Percentiles rank a stretch among this genome's conserved stretches.
Evolutionary conservation across 1,284 basidiomycete species (phyloP).

Genomic region (Cutaneotrichosporon cyanovorans): DNA sequence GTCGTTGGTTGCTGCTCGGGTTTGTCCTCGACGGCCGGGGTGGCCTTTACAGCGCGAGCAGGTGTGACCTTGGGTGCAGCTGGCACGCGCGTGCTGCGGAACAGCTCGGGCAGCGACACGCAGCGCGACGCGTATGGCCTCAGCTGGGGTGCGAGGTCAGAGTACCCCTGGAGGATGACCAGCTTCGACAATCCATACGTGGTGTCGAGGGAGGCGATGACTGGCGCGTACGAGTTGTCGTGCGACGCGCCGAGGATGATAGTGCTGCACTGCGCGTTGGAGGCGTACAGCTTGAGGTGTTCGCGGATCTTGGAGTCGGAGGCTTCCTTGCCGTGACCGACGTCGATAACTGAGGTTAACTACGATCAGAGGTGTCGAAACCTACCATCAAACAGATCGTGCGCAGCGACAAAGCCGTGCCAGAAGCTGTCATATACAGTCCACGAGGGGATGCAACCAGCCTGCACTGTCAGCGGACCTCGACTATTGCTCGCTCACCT

Average conservation of each 20-base stretch:
- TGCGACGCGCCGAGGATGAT: conserved; percentile 66
- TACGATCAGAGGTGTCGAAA: background rate
- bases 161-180: conserved; percentile 53
- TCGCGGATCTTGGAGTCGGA: conserved; percentile 67
- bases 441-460: conserved; percentile 27
- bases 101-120: conserved; percentile 57
- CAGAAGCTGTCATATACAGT: conserved; percentile 35
- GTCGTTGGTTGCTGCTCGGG: background rate
- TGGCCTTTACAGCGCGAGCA: background rate
- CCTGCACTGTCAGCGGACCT: conserved; percentile 11
- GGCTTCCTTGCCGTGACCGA: conserved; percentile 58
- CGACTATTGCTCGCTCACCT: conserved; percentile 22
- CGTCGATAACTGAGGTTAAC: conserved; percentile 55
- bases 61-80: background rate
- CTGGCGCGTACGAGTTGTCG: conserved; percentile 60
- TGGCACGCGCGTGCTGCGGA: conserved; percentile 52
- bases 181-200: conserved; percentile 51
- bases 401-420: conserved; percentile 34
- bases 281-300: conserved; percentile 63
- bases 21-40: background rate
- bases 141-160: conserved; percentile 49
- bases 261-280: conserved; percentile 64
- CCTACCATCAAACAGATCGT: conserved; percentile 37
- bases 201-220: conserved; percentile 47
- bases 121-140: conserved; percentile 53